Base-by-base conservation (phyloP, 202 grass and related monocot genomes). In the Hordeum pubiflorum region DNA sequence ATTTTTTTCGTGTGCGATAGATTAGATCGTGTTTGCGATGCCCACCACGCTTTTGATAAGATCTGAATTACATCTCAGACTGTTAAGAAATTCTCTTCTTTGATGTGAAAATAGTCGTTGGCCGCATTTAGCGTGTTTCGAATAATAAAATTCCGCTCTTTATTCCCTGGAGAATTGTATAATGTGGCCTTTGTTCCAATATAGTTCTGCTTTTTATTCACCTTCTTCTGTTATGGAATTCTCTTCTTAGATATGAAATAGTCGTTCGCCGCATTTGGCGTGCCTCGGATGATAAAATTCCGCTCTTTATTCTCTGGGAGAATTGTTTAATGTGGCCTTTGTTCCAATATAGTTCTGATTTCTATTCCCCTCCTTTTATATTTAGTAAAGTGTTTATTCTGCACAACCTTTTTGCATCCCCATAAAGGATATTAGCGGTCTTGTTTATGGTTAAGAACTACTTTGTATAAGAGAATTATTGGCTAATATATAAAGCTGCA, bases 391-490 rank as follows among this genome's bases (percentile, higher is more conserved):
- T 52, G 9, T 62, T 86, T 82, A 75, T 83, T 86, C 60, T 74
- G 31, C 23, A 43, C 68, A 20, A 74, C 22, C 74, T 86, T 89
- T 68, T 89, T 68, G n/a, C 83, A 86, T 82, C 79, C 38, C 38
- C 50, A 74, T 66, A 59, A 54, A 78, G 85, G 65, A 89, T 66
- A 81, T 85, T 73, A 81, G 7, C 66, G 22, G 34, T 50, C 10
- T 72, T 85, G 48, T 63, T 36, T 77, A 41, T 58, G 78, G 56
- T 29, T 43, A 37, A 72, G 7, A 67, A 8, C 3, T 66, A 63
- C 81, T 81, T 64, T 73, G 10, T 43, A 15, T 15, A 26, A 27
- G 48, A 72, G 36, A 58, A 67, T 80, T 55, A 0, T 85, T 46
- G 60, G 12, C 37, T 58, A 29, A 37, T 23, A 72, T 76, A 63